A percentile compares a stretch with the other conserved stretches of the same genome.
phyloP scores from a whole-genome alignment of 345 rosid species.

The Adansonia digitata region DNA sequence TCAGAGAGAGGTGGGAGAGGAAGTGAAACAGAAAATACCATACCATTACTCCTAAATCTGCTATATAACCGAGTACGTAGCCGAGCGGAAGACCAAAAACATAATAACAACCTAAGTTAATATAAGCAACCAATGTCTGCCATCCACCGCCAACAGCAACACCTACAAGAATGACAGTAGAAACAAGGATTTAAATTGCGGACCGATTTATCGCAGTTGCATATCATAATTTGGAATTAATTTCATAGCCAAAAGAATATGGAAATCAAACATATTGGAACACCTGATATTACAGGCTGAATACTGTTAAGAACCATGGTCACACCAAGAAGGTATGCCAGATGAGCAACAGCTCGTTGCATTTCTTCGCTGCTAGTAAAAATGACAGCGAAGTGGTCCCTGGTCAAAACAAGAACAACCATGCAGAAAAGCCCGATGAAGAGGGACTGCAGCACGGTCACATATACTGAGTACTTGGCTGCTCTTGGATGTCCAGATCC shows the following conservation, averaged over 20 bases:
- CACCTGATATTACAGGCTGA: slow-evolving; percentile 85
- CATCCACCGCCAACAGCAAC: slow-evolving; percentile 90
- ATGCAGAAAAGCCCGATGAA: slow-evolving; percentile 57
- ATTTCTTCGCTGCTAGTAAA: slow-evolving; percentile 55
- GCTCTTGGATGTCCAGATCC: slow-evolving; percentile 66
- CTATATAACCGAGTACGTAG: slow-evolving; percentile 58
- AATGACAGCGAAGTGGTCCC: slow-evolving; percentile 49
- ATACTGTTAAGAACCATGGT: slow-evolving; percentile 86
- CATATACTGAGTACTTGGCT: slow-evolving; percentile 69
- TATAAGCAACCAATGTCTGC: slow-evolving; percentile 79
- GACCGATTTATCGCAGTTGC: too few species aligned
- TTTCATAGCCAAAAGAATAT: background rate
- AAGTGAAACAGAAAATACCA: background rate
- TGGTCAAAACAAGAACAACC: slow-evolving; percentile 46
- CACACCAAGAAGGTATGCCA: slow-evolving; percentile 61
- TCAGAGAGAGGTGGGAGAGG: background rate
- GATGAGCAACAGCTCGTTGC: slow-evolving; percentile 46
- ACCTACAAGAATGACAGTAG: slow-evolving; percentile 29
- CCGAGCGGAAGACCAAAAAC: slow-evolving; percentile 77
- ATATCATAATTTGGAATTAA: too few species aligned
- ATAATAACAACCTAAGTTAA: slow-evolving; percentile 69
- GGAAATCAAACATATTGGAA: background rate
- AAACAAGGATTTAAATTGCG: too few species aligned
- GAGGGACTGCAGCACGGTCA: slow-evolving; percentile 49
- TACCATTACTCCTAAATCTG: slow-evolving; percentile 63